Percentiles rank a stretch among this genome's conserved stretches.
Evolutionary conservation across 2,329 filamentous ascomycete species (phyloP).

Genomic region (Colletotrichum cordylinicola): DNA sequence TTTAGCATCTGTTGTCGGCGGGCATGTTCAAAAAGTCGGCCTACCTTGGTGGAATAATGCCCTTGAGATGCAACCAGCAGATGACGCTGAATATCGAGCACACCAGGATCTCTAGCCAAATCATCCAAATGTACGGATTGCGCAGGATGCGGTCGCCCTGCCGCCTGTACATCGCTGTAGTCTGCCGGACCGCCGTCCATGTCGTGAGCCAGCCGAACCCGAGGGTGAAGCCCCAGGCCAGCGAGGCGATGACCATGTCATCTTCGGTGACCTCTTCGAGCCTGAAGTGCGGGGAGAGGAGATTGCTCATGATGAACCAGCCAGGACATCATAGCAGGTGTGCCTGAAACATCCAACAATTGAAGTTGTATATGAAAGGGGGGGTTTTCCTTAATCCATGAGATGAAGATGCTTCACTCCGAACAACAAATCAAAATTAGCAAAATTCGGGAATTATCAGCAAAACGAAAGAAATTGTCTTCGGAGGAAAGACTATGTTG

Average conservation of each 20-base stretch:
- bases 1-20: not conserved
- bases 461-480: not conserved
- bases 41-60: constrained; percentile 22
- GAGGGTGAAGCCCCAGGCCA: constrained; percentile 44
- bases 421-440: not conserved
- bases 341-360: not conserved
- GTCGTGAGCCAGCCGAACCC: constrained; percentile 45
- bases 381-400: not conserved
- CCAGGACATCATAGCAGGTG: constrained; percentile 10
- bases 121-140: constrained; percentile 52
- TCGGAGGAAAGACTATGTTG: not conserved
- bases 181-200: constrained; percentile 42
- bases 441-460: not conserved
- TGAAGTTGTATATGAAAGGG: not conserved
- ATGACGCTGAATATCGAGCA: constrained; percentile 48
- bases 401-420: not conserved
- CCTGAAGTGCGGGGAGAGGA: constrained; percentile 24
- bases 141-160: constrained; percentile 32
- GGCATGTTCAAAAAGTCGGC: not conserved
- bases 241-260: constrained; percentile 33
- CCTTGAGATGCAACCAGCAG: constrained; percentile 26
- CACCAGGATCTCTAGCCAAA: constrained; percentile 51
- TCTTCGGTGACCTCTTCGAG: constrained; percentile 24
- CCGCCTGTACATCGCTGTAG: constrained; percentile 36
- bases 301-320: constrained; percentile 13